phyloP scores from a whole-genome alignment of 805 yeast species.

The Naumovozyma baii region DNA sequence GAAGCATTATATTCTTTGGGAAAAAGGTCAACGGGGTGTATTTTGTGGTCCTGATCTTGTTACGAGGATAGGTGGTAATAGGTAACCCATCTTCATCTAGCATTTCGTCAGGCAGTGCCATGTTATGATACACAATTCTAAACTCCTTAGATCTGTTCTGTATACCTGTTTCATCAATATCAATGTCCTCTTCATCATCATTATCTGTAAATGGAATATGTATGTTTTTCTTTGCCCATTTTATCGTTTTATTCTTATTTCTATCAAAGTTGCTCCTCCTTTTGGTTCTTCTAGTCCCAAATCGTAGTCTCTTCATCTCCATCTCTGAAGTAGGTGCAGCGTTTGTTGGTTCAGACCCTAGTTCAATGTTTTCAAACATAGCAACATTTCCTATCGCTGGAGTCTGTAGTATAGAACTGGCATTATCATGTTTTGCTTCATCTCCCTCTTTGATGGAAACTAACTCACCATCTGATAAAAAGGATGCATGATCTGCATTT shows the following conservation, averaged over 20 bases:
- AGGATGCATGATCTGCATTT: conserved; percentile 4
- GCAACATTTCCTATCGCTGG: conserved; percentile 15
- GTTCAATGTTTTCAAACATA: conserved; percentile 11
- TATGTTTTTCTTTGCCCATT: conserved; percentile 35
- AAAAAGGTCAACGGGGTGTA: conserved; percentile 84
- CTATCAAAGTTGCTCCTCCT: conserved; percentile 51
- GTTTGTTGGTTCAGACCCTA: conserved; percentile 4
- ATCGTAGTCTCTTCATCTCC: conserved; percentile 53
- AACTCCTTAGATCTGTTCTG: conserved; percentile 33
- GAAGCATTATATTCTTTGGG: conserved; percentile 73
- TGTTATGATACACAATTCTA: conserved; percentile 50
- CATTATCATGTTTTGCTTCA: conserved; percentile 10
- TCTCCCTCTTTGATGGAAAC: conserved; percentile 7
- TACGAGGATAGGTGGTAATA: conserved; percentile 54
- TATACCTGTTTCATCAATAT: conserved; percentile 26
- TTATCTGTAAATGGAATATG: conserved; percentile 24
- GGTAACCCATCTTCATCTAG: conserved; percentile 57
- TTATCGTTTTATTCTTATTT: conserved; percentile 43
- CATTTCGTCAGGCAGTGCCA: conserved; percentile 47
- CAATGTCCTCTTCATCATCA: conserved; percentile 16
- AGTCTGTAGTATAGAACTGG: conserved; percentile 17
- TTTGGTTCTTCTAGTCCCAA: conserved; percentile 81
- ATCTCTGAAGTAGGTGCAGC: background rate
- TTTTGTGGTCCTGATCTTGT: conserved; percentile 90
- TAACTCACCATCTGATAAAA: background rate